phyloP scores from a whole-genome alignment of 1,284 basidiomycete genomes.

The Tausonia pullulans region DNA sequence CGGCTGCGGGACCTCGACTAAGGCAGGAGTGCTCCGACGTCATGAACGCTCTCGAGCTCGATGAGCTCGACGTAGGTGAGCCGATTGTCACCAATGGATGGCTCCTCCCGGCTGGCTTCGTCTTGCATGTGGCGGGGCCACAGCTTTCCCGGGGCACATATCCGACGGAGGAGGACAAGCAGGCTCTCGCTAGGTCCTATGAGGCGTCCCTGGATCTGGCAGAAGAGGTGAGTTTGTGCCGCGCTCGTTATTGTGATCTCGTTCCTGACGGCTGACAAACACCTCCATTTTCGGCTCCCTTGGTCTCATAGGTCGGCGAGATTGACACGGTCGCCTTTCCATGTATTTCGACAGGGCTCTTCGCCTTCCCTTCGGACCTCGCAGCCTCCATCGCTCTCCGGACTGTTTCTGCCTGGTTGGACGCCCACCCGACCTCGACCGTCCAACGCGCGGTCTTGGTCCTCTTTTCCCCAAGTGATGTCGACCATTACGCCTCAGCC shows the following conservation, averaged over 20 bases:
- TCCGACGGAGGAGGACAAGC: background rate
- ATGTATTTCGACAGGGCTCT: constrained; percentile 19
- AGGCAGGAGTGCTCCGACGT: constrained; percentile 6
- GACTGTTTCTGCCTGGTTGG: constrained; percentile 8
- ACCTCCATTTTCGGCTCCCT: background rate
- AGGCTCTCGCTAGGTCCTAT: background rate
- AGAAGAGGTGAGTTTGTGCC: background rate
- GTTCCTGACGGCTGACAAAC: background rate
- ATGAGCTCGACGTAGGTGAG: background rate
- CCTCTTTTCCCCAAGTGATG: constrained; percentile 10
- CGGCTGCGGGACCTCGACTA: constrained; percentile 10
- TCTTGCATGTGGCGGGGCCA: constrained; percentile 16
- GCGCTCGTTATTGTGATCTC: no score
- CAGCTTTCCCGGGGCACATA: background rate
- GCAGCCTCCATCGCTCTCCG: constrained; percentile 9
- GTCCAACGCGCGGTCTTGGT: constrained; percentile 13
- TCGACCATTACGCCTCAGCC: background rate
- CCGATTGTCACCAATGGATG: constrained; percentile 10
- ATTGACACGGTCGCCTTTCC: constrained; percentile 16
- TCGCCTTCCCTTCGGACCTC: constrained; percentile 10
- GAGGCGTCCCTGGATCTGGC: background rate
- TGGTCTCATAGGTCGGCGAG: background rate
- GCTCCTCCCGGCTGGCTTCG: background rate
- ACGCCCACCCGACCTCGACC: background rate
- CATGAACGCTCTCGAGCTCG: background rate